A percentile compares a stretch with the other conserved stretches of the same genome.
Conservation (phyloP, 179 eudicot species). For the Silene vulgaris region DNA sequence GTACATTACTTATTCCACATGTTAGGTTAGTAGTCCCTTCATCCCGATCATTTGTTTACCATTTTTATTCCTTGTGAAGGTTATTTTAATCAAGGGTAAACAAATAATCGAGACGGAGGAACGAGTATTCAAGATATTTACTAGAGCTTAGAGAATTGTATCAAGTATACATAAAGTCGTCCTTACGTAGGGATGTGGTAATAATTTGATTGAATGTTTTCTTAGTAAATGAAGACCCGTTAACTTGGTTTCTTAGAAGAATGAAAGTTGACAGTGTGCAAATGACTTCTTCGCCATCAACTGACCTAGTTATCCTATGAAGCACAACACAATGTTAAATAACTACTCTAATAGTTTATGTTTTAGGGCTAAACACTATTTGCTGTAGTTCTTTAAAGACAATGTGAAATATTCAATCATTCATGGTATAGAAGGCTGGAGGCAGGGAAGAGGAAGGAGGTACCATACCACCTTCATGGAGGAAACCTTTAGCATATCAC, state of each 20-base stretch:
- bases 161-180: background rate
- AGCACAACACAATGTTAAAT: background rate
- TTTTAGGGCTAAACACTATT: background rate
- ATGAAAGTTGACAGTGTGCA: background rate
- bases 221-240: background rate
- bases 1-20: background rate
- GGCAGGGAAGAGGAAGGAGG: background rate
- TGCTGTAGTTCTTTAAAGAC: background rate
- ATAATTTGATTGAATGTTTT: constrained; percentile 7
- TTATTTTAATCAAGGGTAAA: too few relatives aligned
- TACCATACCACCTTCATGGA: background rate
- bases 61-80: too few relatives aligned
- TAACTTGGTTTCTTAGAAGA: background rate
- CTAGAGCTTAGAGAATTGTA: constrained; percentile 4
- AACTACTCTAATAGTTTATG: background rate
- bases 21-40: background rate
- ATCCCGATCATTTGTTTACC: background rate
- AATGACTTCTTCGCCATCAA: background rate
- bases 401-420: background rate
- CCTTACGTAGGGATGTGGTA: background rate
- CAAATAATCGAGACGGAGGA: too few relatives aligned
- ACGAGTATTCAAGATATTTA: too few relatives aligned
- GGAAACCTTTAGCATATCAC: background rate
- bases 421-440: background rate
- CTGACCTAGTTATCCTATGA: background rate